Evolutionary conservation across 2,329 filamentous ascomycete species (phyloP).

Genomic region (Penicillium sp.): DNA sequence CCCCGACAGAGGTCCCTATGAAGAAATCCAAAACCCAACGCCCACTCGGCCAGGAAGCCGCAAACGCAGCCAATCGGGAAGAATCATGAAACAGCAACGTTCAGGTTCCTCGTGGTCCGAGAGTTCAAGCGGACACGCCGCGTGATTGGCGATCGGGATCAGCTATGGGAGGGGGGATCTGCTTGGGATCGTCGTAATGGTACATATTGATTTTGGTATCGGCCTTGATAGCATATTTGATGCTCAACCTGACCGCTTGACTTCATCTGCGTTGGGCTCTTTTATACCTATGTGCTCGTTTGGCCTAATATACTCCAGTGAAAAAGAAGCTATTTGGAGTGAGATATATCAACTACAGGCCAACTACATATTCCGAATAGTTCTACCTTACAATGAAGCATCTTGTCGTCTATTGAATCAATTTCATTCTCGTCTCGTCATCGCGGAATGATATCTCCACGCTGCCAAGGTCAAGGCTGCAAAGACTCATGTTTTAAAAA

Average conservation of each 20-base stretch:
- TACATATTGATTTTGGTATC: not conserved
- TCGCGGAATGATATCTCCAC: not conserved
- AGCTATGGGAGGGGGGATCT: too few relatives aligned
- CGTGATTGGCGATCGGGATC: too few relatives aligned
- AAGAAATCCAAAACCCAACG: too few relatives aligned
- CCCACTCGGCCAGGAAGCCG: too few relatives aligned
- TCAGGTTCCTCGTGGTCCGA: too few relatives aligned
- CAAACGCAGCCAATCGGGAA: too few relatives aligned
- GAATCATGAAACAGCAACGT: too few relatives aligned
- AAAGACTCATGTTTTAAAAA: not conserved
- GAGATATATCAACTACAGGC: not conserved
- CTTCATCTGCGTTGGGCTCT: not conserved
- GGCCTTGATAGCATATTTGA: not conserved
- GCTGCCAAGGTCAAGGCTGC: not conserved
- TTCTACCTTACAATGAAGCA: not conserved
- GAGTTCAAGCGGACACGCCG: too few relatives aligned
- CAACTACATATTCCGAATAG: not conserved
- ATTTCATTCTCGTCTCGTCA: constrained; percentile 9
- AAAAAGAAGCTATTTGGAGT: not conserved
- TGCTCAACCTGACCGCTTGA: not conserved
- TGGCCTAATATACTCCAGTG: not conserved
- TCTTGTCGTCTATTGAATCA: constrained; percentile 16
- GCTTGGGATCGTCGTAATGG: too few relatives aligned
- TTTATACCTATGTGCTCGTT: not conserved
- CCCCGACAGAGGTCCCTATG: too few relatives aligned